These are phyloP conservation scores for Musa beccarii DNA, from an alignment of 176 grass and related monocot genomes.

Conservation along the genomic window DNA sequence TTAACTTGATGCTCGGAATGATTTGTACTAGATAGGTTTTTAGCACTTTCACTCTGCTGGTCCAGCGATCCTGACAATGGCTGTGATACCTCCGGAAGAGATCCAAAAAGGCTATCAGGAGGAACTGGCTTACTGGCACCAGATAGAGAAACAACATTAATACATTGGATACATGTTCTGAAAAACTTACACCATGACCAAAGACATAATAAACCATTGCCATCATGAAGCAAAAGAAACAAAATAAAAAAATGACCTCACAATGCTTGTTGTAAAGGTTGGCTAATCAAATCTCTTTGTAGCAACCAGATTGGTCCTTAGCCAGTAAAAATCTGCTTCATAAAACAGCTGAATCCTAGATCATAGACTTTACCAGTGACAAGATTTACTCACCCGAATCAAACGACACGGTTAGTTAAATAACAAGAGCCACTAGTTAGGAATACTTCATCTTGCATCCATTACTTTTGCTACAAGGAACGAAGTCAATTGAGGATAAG, in stretches of 20 bases:
- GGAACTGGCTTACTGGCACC: slow-evolving; percentile 73
- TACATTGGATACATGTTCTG: not conserved
- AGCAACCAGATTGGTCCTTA: not conserved
- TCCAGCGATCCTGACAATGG: slow-evolving; percentile 56
- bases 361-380: not conserved
- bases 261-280: too few species aligned
- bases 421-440: not conserved
- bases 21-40: slow-evolving; percentile 25
- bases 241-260: not conserved
- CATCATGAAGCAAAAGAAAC: not conserved
- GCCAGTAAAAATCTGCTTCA: not conserved
- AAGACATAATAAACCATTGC: not conserved
- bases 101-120: slow-evolving; percentile 88
- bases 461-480: not conserved
- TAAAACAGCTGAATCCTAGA: not conserved
- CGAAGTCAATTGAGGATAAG: not conserved
- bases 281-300: not conserved
- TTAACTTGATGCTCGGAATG: slow-evolving; percentile 33
- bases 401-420: not conserved
- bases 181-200: not conserved
- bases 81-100: slow-evolving; percentile 68
- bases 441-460: not conserved
- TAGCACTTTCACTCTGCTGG: slow-evolving; percentile 39
- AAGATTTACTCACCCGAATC: not conserved
- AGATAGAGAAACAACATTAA: slow-evolving; percentile 10